These are phyloP conservation scores for Westerdykella ornata DNA, from an alignment of 2,329 filamentous ascomycete species.

Conservation along the genomic window DNA sequence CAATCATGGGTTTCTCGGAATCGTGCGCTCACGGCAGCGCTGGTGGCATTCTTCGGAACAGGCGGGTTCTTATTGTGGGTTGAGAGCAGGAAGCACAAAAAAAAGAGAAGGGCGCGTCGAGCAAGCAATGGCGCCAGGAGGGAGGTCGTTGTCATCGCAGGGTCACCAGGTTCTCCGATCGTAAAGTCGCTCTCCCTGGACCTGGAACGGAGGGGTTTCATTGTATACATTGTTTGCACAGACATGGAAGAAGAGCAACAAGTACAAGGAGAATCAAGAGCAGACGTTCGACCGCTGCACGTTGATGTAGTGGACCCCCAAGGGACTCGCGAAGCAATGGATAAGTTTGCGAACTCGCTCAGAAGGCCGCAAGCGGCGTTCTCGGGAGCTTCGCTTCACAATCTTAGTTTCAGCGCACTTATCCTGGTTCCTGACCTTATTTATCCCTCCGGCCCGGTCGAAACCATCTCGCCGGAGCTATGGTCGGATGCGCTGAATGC, in stretches of 20 bases:
- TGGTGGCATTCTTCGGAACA: conserved; percentile 65
- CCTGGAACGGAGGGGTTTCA: conserved; percentile 83
- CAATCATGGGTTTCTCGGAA: conserved; percentile 67
- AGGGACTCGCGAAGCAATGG: conserved; percentile 61
- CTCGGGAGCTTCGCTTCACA: conserved; percentile 67
- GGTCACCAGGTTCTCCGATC: conserved; percentile 77
- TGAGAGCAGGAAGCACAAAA: conserved; percentile 53
- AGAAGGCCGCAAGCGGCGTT: conserved; percentile 69
- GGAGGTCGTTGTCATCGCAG: conserved; percentile 83
- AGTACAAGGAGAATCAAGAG: conserved; percentile 67
- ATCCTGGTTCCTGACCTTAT: conserved; percentile 71
- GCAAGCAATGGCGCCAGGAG: conserved; percentile 76
- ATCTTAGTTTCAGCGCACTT: conserved; percentile 68
- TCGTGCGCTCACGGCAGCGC: conserved; percentile 63
- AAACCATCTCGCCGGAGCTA: conserved; percentile 72
- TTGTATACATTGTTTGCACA: conserved; percentile 84
- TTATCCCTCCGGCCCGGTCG: conserved; percentile 79
- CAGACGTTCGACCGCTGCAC: conserved; percentile 74
- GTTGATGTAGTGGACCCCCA: conserved; percentile 77
- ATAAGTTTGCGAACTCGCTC: conserved; percentile 64
- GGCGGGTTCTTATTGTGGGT: conserved; percentile 53
- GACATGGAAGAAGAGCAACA: conserved; percentile 77
- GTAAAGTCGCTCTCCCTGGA: conserved; percentile 78
- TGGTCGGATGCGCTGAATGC: conserved; percentile 91
- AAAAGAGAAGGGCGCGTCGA: conserved; percentile 67